A percentile compares a stretch with the other conserved stretches of the same genome.
Evolutionary conservation across 305 asterid species (phyloP).

Genomic region (Fraxinus floribunda): DNA sequence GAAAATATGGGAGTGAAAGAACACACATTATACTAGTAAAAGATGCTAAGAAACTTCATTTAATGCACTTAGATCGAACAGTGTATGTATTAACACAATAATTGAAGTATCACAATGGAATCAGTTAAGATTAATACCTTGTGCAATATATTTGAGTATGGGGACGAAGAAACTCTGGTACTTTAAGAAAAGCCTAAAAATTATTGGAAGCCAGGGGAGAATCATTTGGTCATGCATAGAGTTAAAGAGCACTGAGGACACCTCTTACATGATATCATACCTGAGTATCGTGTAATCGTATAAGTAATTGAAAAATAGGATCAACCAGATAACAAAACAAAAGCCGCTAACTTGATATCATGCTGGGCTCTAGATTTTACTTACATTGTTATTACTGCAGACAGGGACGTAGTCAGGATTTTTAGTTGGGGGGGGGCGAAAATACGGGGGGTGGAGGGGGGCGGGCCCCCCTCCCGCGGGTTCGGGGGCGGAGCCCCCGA

Average conservation of each 20-base stretch:
- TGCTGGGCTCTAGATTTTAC: background rate
- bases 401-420: too few species aligned
- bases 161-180: slow-evolving; percentile 89
- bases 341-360: background rate
- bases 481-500: too few species aligned
- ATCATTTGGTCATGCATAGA: slow-evolving; percentile 81
- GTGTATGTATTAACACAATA: background rate
- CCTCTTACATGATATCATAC: slow-evolving; percentile 14
- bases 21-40: slow-evolving; percentile 2
- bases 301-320: slow-evolving; percentile 4
- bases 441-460: too few species aligned
- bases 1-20: slow-evolving; percentile 4
- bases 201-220: slow-evolving; percentile 90
- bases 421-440: too few species aligned
- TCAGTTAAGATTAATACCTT: slow-evolving; percentile 48
- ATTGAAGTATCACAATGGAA: slow-evolving; percentile 12
- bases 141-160: slow-evolving; percentile 96
- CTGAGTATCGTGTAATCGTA: slow-evolving; percentile 13
- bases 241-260: slow-evolving; percentile 30
- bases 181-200: slow-evolving; percentile 95
- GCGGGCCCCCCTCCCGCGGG: too few species aligned
- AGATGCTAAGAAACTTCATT: background rate
- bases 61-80: slow-evolving; percentile 3
- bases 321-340: slow-evolving; percentile 5
- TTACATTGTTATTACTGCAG: background rate